Conservation (phyloP, 2,329 filamentous ascomycete genomes). For the Periconia sp. region DNA sequence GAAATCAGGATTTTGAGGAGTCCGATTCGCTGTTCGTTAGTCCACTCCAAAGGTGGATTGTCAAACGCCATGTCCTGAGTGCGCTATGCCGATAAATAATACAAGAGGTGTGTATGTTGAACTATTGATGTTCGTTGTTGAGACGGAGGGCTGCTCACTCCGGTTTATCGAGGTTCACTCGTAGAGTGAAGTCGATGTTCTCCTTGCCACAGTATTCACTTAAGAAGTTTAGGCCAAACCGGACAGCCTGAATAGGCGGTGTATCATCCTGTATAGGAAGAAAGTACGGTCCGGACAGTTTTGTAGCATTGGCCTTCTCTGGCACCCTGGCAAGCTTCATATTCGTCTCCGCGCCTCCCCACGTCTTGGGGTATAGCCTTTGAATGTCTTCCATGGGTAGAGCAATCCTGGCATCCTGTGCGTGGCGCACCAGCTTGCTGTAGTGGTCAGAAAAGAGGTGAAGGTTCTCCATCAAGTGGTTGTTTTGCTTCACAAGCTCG, state of each 20-base stretch:
- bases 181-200: slow-evolving; percentile 28
- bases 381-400: slow-evolving; percentile 45
- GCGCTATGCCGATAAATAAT: not conserved
- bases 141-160: slow-evolving; percentile 17
- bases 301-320: slow-evolving; percentile 42
- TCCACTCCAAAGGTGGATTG: not conserved
- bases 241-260: slow-evolving; percentile 51
- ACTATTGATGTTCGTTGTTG: not conserved
- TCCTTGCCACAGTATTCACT: slow-evolving; percentile 51
- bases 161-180: slow-evolving; percentile 34
- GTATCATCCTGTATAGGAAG: slow-evolving; percentile 50
- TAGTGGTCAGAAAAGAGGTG: slow-evolving; percentile 34
- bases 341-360: slow-evolving; percentile 34
- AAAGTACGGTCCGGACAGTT: slow-evolving; percentile 46
- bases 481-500: slow-evolving; percentile 31
- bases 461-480: slow-evolving; percentile 30
- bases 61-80: not conserved
- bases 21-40: not conserved
- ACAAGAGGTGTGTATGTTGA: not conserved
- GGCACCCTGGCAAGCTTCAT: slow-evolving; percentile 27
- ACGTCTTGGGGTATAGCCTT: slow-evolving; percentile 46
- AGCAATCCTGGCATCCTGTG: slow-evolving; percentile 32
- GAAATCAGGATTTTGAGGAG: not conserved
- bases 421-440: slow-evolving; percentile 29
- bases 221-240: slow-evolving; percentile 51